Evolutionary conservation across 345 rosid species (phyloP).

Genomic region (Raphanus raphanistrum): DNA sequence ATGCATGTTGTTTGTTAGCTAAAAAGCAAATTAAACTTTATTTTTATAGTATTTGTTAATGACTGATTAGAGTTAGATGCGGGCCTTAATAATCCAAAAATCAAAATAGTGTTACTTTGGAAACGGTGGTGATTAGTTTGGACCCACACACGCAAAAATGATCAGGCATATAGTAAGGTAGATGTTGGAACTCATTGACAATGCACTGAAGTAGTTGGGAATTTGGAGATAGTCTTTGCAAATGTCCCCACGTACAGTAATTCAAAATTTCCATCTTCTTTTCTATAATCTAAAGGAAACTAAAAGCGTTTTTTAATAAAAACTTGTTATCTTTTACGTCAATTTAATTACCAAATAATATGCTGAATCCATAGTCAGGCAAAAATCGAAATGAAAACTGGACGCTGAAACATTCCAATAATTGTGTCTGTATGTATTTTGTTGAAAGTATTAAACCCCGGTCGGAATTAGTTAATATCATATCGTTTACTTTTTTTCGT

Average conservation of each 20-base stretch:
- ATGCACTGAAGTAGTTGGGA: slow-evolving; percentile 20
- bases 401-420: background rate
- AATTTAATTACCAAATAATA: background rate
- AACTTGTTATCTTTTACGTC: background rate
- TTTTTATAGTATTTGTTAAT: background rate
- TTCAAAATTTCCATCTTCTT: background rate
- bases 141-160: slow-evolving; percentile 11
- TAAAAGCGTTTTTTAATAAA: background rate
- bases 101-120: slow-evolving; percentile 8
- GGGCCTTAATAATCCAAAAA: background rate
- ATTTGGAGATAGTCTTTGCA: slow-evolving; percentile 11
- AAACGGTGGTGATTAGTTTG: slow-evolving; percentile 26
- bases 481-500: background rate
- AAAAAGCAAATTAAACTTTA: background rate
- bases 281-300: background rate
- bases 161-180: background rate
- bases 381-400: background rate
- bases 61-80: background rate
- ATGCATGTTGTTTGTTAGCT: slow-evolving; percentile 27
- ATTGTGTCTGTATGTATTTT: background rate
- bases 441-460: background rate
- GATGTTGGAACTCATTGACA: slow-evolving; percentile 21
- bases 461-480: background rate
- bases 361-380: background rate
- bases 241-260: background rate